Conservation (phyloP, 2,329 filamentous ascomycete genomes). For the Pseudodiploospora longispora region DNA sequence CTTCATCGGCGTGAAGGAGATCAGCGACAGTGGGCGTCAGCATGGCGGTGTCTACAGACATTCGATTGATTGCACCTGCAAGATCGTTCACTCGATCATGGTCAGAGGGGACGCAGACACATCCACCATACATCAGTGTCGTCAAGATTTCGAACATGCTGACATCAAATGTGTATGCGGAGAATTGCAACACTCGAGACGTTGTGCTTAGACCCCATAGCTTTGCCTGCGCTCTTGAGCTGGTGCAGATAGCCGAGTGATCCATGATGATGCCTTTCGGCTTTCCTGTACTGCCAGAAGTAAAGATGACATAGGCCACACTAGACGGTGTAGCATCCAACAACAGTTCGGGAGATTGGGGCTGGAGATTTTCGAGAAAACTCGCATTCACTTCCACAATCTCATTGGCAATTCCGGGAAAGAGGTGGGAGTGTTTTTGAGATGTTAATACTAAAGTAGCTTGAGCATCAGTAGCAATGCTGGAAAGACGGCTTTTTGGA, state of each 20-base stretch:
- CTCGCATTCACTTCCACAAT: not conserved
- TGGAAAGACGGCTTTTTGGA: constrained; percentile 1
- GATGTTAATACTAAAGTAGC: not conserved
- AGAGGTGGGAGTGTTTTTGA: not conserved
- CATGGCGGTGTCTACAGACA: not conserved
- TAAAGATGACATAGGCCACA: constrained; percentile 5
- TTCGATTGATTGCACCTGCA: constrained; percentile 2
- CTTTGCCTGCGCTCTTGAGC: not conserved
- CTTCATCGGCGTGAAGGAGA: not conserved
- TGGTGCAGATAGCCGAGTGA: constrained; percentile 1
- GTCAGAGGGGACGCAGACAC: constrained; percentile 11
- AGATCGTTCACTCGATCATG: constrained; percentile 8
- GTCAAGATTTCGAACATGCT: constrained; percentile 8
- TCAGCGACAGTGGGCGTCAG: constrained; percentile 10
- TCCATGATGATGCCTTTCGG: constrained; percentile 6
- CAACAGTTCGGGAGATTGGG: not conserved
- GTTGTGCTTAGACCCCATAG: not conserved
- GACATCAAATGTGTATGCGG: constrained; percentile 12
- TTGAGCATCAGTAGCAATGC: not conserved
- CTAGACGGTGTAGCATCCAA: not conserved
- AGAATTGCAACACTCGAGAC: constrained; percentile 10
- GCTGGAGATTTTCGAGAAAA: not conserved
- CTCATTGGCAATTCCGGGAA: not conserved
- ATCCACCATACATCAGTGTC: constrained; percentile 10
- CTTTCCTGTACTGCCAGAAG: constrained; percentile 5